Base-by-base conservation (phyloP, 345 rosid species). In the Arabis alpina region DNA sequence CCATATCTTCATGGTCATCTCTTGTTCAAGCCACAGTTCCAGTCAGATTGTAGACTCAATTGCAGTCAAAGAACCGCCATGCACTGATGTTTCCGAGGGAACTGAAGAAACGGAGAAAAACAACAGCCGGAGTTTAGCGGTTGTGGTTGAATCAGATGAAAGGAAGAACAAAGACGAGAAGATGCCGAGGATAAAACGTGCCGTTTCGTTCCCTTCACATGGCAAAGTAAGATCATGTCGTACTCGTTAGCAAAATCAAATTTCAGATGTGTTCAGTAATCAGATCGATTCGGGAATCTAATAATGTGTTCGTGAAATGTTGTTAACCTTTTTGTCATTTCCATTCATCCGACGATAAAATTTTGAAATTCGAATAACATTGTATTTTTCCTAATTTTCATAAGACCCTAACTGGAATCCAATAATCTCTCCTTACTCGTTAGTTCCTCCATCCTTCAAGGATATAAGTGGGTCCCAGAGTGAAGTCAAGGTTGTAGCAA, bases 171-270 rank as follows among this genome's bases (percentile, higher is more conserved):
- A 44, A 1, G 27, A 23, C 37, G 70, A 48, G 4, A 45, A 64
- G 19, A 41, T n/a, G 10, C 60, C 58, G 14, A 47, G n/a, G 65
- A 55, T 56, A 23, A 65, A 57, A 65, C 77, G 72, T 8, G 30
- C 61, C 5, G 77, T 73, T 4, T 73, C 61, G 9, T 72, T 66
- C 25, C 68, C 76, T 0, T 72, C 64, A 2, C 70, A 55, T 28
- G 70, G 76, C 30, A 10, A 47, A 64, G 71, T 47, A 25, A 64
- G 63, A 23, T 62, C 69, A 44, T 71, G 69, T 43, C 69, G 69
- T 36, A 71, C 63, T 53, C 69, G 76, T 36, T 71, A 71, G 10
- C 16, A 14, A 19, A 25, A 37, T 27, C 3, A 4, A 13, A 37
- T 25, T 6, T 32, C 51, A 64, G 15, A 52, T 9, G 2, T 65